Conservation (phyloP, 73 alveolate genomes). For the Halteria grandinella region DNA sequence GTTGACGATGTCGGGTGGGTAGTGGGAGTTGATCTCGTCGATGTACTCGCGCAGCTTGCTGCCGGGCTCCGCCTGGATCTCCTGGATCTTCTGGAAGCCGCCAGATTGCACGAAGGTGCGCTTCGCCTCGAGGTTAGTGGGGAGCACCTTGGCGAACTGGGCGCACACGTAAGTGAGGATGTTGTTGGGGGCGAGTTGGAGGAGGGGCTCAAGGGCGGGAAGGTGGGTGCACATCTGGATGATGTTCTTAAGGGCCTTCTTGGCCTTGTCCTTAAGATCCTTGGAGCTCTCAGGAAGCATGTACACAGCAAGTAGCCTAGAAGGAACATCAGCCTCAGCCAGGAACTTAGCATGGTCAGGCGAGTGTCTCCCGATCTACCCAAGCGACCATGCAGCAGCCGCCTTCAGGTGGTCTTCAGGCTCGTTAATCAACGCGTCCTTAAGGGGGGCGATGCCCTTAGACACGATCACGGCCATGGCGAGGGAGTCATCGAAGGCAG, state of each 20-base stretch:
- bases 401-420: constrained; percentile 98
- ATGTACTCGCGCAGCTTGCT: constrained; percentile 87
- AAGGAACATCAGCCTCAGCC: constrained; percentile 97
- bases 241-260: constrained; percentile 93
- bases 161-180: constrained; percentile 87
- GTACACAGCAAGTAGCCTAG: constrained; percentile 85
- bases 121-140: constrained; percentile 83
- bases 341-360: constrained; percentile 98
- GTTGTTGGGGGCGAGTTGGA: constrained; percentile 89
- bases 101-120: constrained; percentile 93
- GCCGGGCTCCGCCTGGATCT: constrained; percentile 80
- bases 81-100: constrained; percentile 81
- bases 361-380: constrained; percentile 98
- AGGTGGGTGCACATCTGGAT: constrained; percentile 97
- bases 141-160: constrained; percentile 88
- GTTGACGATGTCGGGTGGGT: constrained; percentile 94
- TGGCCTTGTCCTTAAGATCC: constrained; percentile 89
- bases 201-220: constrained; percentile 98
- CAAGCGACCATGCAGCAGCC: constrained; percentile 91
- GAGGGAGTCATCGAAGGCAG: constrained; percentile 95
- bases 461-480: constrained; percentile 98
- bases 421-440: constrained; percentile 97
- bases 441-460: constrained; percentile 92
- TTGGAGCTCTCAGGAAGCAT: constrained; percentile 87
- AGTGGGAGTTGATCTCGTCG: constrained; percentile 89